These are phyloP conservation scores for Streptanthus diversifolius DNA, from an alignment of 345 rosid species.

Conservation along the genomic window DNA sequence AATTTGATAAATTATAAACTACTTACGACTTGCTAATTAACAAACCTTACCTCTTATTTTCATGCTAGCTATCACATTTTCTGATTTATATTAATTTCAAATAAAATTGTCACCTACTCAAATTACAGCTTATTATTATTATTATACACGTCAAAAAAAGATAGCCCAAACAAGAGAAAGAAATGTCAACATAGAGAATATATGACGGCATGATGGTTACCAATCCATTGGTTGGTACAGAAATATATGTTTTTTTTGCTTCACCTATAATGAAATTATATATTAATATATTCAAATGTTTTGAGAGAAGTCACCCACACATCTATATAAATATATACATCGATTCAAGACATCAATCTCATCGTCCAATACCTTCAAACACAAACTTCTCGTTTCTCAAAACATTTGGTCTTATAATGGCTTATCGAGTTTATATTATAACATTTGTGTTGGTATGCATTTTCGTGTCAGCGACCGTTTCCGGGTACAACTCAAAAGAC, in stretches of 20 bases:
- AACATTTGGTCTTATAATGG: constrained; percentile 40
- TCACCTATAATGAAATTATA: constrained; percentile 6
- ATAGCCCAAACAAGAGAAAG: neutral
- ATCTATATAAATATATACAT: constrained; percentile 29
- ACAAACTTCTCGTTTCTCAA: constrained; percentile 11
- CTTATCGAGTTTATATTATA: constrained; percentile 22
- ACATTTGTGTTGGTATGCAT: constrained; percentile 33
- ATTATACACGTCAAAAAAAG: constrained; percentile 7
- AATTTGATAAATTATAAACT: neutral
- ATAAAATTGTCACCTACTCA: neutral
- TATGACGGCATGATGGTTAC: constrained; percentile 12
- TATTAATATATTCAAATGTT: neutral
- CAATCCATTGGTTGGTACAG: constrained; percentile 22
- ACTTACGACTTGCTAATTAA: neutral
- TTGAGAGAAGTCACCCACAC: neutral
- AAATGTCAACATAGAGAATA: constrained; percentile 9
- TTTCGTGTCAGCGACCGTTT: constrained; percentile 32
- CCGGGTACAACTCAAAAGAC: constrained; percentile 24
- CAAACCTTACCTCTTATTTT: neutral
- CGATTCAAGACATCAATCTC: constrained; percentile 7
- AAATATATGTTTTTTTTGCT: neutral
- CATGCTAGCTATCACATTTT: neutral
- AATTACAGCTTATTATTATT: neutral
- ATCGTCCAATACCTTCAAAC: constrained; percentile 19
- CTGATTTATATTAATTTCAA: neutral